Conservation (phyloP, 768 basidiomycete genomes). For the Porphyrellus cyaneotinctus region DNA sequence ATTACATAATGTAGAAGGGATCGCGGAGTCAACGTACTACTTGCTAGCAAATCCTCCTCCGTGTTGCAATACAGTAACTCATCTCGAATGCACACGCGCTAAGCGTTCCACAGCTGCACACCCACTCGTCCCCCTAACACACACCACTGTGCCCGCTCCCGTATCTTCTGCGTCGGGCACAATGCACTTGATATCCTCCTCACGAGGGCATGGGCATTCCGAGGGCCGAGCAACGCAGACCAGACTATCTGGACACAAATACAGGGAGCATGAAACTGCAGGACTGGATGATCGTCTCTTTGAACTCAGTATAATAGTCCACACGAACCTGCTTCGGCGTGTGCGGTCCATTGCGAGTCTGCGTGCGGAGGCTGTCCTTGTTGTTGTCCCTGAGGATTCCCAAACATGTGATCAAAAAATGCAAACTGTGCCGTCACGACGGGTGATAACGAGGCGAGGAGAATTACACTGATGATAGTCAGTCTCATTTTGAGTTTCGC, state of each 20-base stretch:
- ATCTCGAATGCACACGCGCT: slow-evolving; percentile 7
- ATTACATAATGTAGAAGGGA: slow-evolving; percentile 19
- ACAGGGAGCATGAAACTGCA: slow-evolving; percentile 68
- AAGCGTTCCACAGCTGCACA: slow-evolving; percentile 62
- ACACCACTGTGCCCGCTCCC: slow-evolving; percentile 59
- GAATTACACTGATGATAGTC: slow-evolving; percentile 1
- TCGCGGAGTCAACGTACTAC: too few relatives aligned
- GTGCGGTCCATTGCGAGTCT: slow-evolving; percentile 61
- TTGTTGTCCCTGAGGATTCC: slow-evolving; percentile 44
- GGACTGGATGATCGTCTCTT: background rate
- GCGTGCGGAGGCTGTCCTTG: slow-evolving; percentile 40
- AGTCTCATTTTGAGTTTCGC: slow-evolving; percentile 13
- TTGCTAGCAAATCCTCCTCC: background rate
- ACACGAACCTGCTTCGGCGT: slow-evolving; percentile 58
- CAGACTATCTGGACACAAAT: slow-evolving; percentile 72
- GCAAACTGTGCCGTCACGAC: slow-evolving; percentile 62
- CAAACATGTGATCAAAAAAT: slow-evolving; percentile 79
- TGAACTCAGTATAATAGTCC: background rate
- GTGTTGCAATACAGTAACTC: background rate
- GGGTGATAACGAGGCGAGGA: slow-evolving; percentile 26
- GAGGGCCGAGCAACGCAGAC: slow-evolving; percentile 50
- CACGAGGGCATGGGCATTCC: slow-evolving; percentile 78
- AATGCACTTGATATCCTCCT: slow-evolving; percentile 72
- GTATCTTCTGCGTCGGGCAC: slow-evolving; percentile 57
- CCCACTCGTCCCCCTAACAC: slow-evolving; percentile 61